phyloP scores from a whole-genome alignment of 2,329 filamentous ascomycete species.

The Zopfia rhizophila region DNA sequence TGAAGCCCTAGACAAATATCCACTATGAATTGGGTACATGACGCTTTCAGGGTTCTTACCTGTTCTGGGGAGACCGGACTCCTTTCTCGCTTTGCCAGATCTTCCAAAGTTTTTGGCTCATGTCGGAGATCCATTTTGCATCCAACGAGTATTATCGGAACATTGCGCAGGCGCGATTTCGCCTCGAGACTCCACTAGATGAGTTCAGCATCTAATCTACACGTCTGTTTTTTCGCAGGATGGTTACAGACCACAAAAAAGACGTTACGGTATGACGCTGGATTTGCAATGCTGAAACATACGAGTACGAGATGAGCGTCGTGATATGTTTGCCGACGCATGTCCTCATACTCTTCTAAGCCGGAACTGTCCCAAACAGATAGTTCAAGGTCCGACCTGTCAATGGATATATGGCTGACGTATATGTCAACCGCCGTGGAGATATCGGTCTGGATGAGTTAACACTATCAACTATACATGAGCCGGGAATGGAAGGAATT shows the following conservation, averaged over 20 bases:
- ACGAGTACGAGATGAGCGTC: constrained; percentile 22
- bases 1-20: too few relatives aligned
- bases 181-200: constrained; percentile 25
- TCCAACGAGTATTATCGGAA: constrained; percentile 28
- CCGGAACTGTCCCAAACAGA: constrained; percentile 17
- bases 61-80: too few relatives aligned
- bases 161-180: constrained; percentile 13
- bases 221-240: too few relatives aligned
- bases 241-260: constrained; percentile 16
- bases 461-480: too few relatives aligned
- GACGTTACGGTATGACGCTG: constrained; percentile 21
- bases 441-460: background rate
- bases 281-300: constrained; percentile 26
- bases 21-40: too few relatives aligned
- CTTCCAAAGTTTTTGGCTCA: background rate
- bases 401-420: background rate
- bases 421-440: background rate
- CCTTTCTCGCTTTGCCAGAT: constrained; percentile 21
- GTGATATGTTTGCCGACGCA: constrained; percentile 12
- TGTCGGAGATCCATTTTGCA: constrained; percentile 25
- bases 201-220: background rate
- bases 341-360: constrained; percentile 1
- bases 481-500: too few relatives aligned
- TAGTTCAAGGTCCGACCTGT: constrained; percentile 14
- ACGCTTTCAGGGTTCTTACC: too few relatives aligned